A percentile compares a stretch with the other conserved stretches of the same genome.
Evolutionary conservation across 345 rosid species (phyloP).

Genomic region (Gossypium ekmanianum): DNA sequence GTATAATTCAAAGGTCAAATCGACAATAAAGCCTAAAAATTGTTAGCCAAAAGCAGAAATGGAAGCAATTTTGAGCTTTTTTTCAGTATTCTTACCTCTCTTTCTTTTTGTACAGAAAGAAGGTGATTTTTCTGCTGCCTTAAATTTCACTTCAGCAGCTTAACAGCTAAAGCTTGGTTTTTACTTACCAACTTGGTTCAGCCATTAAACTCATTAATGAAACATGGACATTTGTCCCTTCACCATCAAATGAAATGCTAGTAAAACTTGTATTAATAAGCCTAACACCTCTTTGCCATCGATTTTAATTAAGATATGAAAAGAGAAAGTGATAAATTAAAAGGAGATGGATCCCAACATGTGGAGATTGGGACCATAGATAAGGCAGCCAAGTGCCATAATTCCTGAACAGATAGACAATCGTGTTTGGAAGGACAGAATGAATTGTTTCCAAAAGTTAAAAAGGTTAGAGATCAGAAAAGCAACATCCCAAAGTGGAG

Average conservation of each 20-base stretch:
- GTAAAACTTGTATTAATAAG: background rate
- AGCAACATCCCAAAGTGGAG: slow-evolving; percentile 19
- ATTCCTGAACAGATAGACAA: slow-evolving; percentile 12
- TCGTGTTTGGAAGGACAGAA: slow-evolving; percentile 21
- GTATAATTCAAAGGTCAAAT: too few species aligned
- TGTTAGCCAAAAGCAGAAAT: too few species aligned
- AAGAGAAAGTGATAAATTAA: background rate
- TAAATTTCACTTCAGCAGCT: slow-evolving; percentile 1
- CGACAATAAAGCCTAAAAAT: too few species aligned
- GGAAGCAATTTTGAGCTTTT: background rate
- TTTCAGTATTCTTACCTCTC: background rate
- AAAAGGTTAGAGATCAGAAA: slow-evolving; percentile 16
- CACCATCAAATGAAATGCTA: background rate
- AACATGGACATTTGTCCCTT: background rate
- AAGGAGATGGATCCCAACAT: background rate
- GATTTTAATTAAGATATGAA: background rate
- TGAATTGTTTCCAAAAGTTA: slow-evolving; percentile 21
- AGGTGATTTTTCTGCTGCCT: background rate
- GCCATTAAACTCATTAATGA: background rate
- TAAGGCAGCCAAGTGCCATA: background rate
- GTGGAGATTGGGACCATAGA: slow-evolving; percentile 11
- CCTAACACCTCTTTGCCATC: too few species aligned
- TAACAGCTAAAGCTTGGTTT: background rate
- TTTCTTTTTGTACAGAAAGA: background rate
- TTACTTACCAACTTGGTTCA: background rate